phyloP scores from a whole-genome alignment of 306 rosid species.

The Cicer bijugum region DNA sequence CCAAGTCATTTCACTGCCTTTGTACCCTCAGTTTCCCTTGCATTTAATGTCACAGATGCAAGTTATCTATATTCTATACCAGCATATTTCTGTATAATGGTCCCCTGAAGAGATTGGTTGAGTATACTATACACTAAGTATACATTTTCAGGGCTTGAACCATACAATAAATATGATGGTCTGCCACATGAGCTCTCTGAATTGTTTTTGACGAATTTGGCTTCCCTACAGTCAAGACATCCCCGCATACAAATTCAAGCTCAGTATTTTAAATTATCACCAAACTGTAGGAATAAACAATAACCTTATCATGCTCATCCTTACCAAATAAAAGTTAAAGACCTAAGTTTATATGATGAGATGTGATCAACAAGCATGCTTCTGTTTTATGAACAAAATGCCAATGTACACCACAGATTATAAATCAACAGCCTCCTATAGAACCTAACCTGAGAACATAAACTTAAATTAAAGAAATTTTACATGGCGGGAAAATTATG shows the following conservation, averaged over 20 bases:
- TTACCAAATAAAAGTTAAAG: neutral
- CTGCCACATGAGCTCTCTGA: conserved; percentile 8
- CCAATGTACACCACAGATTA: conserved; percentile 50
- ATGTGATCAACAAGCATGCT: conserved; percentile 36
- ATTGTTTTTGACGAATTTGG: neutral
- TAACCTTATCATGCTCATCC: conserved; percentile 20
- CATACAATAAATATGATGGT: conserved; percentile 26
- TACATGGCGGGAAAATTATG: conserved; percentile 60
- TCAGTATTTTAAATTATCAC: no score
- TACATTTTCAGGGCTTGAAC: conserved; percentile 5
- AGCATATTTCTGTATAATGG: conserved; percentile 32
- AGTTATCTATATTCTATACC: conserved; percentile 27
- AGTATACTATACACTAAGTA: conserved; percentile 4
- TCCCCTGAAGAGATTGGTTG: conserved; percentile 39
- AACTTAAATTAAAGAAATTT: conserved; percentile 40
- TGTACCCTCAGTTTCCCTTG: conserved; percentile 17
- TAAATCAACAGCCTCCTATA: conserved; percentile 35
- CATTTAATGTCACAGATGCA: conserved; percentile 16
- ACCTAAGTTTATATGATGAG: conserved; percentile 17
- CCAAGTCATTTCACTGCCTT: conserved; percentile 37
- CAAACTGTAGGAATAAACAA: conserved; percentile 9
- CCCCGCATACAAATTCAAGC: no score
- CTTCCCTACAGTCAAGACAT: no score
- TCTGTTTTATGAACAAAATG: conserved; percentile 52
- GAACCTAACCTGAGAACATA: conserved; percentile 47